Evolutionary conservation across 352 stramenopile genomes (phyloP), one percentile per base, ranked within the genome.

Genomic region (Phytophthora crassamura): DNA sequence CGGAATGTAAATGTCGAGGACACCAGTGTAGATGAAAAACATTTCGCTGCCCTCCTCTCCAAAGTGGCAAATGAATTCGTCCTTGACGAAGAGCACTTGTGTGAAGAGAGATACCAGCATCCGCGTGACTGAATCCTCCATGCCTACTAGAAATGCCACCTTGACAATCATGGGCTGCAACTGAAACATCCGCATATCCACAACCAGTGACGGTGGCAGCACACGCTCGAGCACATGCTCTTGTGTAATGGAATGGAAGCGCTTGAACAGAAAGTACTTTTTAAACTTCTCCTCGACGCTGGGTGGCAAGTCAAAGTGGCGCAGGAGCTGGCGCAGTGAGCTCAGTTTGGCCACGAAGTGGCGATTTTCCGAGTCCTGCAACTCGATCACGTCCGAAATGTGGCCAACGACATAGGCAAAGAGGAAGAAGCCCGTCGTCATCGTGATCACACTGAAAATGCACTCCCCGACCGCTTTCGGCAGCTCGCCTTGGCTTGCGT

Each of bases 101-200:
- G 72, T 85, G 49, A 89, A 84, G 18, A 83, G 72, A 1, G 69
- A 77, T 4, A 88, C 76, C 9, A 89, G 73, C 78, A 87, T 85
- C 4, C 78, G 63, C 35, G 77, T 86, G 22, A 88, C 75, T 3
- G 72, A 74, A 50, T 81, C 76, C 25, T 82, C 74, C 78, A 82
- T 83, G 15, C 72, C 75, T 2, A 78, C 67, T n/a, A 89, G 77
- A 52, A 88, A 89, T 12, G 78, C 76, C 16, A 90, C 81, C 47
- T 90, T 88, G 4, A 87, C 77, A 15, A 90, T 82, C 79, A 90
- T 90, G 2, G 81, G 70, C 20, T 86, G 74, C 40, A 90, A 48
- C 25, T 89, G 76, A 46, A 90, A 86, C 67, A 88, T 77, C 8
- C 81, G 79, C 36, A 89, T 88, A 48, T 90, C 81, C 5, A 85